These are phyloP conservation scores for Parasitella parasitica DNA, from an alignment of 371 early-diverging fungal species.

Conservation along the genomic window DNA sequence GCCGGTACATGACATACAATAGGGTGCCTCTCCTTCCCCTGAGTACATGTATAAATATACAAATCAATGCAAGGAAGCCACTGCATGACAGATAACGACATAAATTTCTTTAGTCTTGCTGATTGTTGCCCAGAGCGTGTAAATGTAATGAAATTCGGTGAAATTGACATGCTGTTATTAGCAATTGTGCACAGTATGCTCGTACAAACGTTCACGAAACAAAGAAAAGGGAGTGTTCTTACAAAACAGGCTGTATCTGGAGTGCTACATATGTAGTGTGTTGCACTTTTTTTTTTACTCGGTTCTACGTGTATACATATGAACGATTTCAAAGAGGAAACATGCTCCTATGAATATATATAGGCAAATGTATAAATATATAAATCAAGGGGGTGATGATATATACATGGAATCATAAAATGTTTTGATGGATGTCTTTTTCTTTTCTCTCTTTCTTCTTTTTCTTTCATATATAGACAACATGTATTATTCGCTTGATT, in stretches of 20 bases:
- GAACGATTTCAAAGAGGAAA: background rate
- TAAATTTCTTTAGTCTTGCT: background rate
- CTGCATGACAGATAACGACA: slow-evolving; percentile 8
- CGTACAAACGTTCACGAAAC: background rate
- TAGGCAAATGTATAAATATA: background rate
- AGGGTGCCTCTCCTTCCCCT: background rate
- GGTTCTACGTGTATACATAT: background rate
- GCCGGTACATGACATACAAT: background rate
- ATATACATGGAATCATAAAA: background rate
- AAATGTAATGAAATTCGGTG: background rate
- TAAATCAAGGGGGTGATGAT: background rate
- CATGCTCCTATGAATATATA: background rate
- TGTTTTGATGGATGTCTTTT: background rate
- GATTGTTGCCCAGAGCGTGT: background rate
- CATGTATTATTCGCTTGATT: slow-evolving; percentile 37
- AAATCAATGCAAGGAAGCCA: slow-evolving; percentile 3
- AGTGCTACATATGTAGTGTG: background rate
- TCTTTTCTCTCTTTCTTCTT: background rate
- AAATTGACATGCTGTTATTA: background rate
- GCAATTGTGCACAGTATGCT: background rate
- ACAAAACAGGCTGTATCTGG: slow-evolving; percentile 7
- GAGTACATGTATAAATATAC: background rate
- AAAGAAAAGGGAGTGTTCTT: background rate
- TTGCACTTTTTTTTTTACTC: too few species aligned
- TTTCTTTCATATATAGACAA: background rate